These are phyloP conservation scores for Trichosporon sp. DNA, from an alignment of 1,284 basidiomycete genomes.

Conservation along the genomic window DNA sequence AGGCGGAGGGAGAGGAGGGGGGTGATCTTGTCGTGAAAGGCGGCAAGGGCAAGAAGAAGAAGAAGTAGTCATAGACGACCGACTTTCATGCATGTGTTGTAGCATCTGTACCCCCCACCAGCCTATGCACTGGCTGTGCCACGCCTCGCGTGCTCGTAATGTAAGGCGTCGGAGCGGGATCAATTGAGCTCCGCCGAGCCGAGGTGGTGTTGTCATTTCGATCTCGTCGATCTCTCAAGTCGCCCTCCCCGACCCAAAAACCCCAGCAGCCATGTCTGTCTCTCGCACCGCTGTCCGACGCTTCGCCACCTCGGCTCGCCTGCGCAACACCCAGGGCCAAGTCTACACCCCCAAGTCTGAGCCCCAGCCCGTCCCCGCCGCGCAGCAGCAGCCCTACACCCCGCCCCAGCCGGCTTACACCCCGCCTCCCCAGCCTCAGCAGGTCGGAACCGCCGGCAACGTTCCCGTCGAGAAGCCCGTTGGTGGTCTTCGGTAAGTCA, in stretches of 20 bases:
- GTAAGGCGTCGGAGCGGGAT: neutral
- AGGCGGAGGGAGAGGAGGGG: conserved; percentile 34
- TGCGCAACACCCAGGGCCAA: neutral
- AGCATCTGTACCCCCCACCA: neutral
- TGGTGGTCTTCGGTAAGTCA: conserved; percentile 62
- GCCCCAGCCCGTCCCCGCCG: neutral
- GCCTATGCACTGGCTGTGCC: neutral
- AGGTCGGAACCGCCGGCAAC: conserved; percentile 57
- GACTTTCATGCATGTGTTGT: neutral
- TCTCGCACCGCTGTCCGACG: neutral
- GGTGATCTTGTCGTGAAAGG: conserved; percentile 38
- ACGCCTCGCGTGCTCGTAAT: neutral
- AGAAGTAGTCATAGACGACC: conserved; percentile 17
- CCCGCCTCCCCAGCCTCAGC: conserved; percentile 23
- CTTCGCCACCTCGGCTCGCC: neutral
- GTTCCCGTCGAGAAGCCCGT: conserved; percentile 65
- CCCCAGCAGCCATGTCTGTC: neutral
- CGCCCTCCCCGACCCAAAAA: neutral
- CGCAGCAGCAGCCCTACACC: neutral
- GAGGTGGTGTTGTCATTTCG: conserved; percentile 4
- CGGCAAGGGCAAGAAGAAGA: conserved; percentile 20
- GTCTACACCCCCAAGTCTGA: neutral
- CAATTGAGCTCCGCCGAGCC: neutral
- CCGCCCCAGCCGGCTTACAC: neutral
- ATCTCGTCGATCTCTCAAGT: neutral